These are phyloP conservation scores for Daldinia concentrica DNA, from an alignment of 495 filamentous ascomycete species.

Conservation along the genomic window DNA sequence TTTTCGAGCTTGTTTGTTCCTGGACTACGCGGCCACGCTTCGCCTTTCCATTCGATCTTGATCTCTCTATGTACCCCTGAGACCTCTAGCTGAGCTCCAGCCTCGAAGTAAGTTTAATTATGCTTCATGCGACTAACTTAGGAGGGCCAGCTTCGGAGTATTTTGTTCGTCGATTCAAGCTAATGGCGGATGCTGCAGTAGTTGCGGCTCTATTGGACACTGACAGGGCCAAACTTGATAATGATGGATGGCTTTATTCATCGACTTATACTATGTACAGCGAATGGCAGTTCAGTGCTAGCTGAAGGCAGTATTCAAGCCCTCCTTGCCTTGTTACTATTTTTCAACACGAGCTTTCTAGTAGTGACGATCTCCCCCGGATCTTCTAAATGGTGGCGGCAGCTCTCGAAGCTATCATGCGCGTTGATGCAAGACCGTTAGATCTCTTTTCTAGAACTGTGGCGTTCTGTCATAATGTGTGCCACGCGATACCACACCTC, in stretches of 20 bases:
- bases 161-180: constrained; percentile 10
- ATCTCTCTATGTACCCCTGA: constrained; percentile 21
- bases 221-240: neutral
- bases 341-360: constrained; percentile 39
- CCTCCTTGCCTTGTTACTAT: constrained; percentile 27
- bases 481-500: constrained; percentile 22
- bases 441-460: constrained; percentile 19
- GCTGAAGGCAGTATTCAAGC: constrained; percentile 18
- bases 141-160: constrained; percentile 1
- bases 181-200: constrained; percentile 2
- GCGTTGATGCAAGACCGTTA: constrained; percentile 36
- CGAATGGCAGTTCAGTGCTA: constrained; percentile 3
- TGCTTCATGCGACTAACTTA: constrained; percentile 22
- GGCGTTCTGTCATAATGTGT: constrained; percentile 11
- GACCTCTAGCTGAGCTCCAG: constrained; percentile 15
- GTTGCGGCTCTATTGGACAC: constrained; percentile 17
- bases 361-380: constrained; percentile 27
- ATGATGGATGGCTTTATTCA: neutral
- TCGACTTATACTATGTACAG: neutral
- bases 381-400: constrained; percentile 15
- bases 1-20: constrained; percentile 23
- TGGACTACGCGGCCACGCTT: constrained; percentile 20
- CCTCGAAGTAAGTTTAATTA: constrained; percentile 26
- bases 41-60: constrained; percentile 16
- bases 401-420: constrained; percentile 33